These are phyloP conservation scores for Stellera chamaejasme DNA, from an alignment of 345 rosid species.

Conservation along the genomic window DNA sequence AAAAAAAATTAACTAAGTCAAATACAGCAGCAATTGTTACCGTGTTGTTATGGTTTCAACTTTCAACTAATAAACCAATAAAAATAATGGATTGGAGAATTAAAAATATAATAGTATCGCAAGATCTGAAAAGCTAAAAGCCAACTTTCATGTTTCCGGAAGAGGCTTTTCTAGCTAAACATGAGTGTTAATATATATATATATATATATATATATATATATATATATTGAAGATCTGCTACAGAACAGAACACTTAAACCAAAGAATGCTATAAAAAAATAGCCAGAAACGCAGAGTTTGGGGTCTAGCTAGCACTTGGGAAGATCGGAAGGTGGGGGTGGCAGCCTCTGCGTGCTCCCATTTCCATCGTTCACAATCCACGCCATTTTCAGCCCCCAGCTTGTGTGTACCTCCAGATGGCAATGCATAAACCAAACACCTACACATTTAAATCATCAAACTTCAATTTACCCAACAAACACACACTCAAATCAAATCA, in stretches of 20 bases:
- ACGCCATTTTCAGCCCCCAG: slow-evolving; percentile 61
- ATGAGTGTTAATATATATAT: too few relatives aligned
- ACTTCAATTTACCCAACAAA: background rate
- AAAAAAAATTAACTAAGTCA: too few relatives aligned
- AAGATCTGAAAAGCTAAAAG: background rate
- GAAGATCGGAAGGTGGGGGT: slow-evolving; percentile 50
- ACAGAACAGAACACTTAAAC: too few relatives aligned
- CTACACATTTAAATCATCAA: slow-evolving; percentile 7
- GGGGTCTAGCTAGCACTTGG: slow-evolving; percentile 27
- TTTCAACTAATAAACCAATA: too few relatives aligned
- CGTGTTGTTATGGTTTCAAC: too few relatives aligned
- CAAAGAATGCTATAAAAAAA: background rate
- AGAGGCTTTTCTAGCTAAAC: background rate
- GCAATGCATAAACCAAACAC: slow-evolving; percentile 51
- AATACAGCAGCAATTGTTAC: too few relatives aligned
- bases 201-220: too few relatives aligned
- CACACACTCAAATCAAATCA: background rate
- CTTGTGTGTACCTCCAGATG: slow-evolving; percentile 48
- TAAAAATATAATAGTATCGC: too few relatives aligned
- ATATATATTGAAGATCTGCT: too few relatives aligned
- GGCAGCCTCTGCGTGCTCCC: slow-evolving; percentile 33
- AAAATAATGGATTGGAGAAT: too few relatives aligned
- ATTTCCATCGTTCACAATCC: slow-evolving; percentile 43
- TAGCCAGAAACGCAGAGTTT: slow-evolving; percentile 17
- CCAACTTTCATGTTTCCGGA: background rate